A percentile compares a stretch with the other conserved stretches of the same genome.
phyloP scores from a whole-genome alignment of 2,329 filamentous ascomycete species.

The Orbilia oligospora region DNA sequence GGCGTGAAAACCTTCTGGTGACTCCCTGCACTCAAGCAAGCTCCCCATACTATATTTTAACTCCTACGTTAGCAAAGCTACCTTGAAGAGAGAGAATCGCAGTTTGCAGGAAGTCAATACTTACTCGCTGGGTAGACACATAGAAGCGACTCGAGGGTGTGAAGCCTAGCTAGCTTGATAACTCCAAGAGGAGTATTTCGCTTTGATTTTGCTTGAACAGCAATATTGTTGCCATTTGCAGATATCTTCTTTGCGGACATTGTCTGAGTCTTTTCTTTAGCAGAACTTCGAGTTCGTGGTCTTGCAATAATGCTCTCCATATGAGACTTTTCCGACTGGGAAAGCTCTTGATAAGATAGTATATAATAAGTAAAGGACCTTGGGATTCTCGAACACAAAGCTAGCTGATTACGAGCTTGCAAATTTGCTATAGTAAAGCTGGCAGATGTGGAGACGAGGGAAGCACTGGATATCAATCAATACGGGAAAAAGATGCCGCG shows the following conservation, averaged over 20 bases:
- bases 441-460: neutral
- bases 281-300: constrained; percentile 11
- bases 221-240: neutral
- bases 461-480: neutral
- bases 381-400: neutral
- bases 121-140: constrained; percentile 41
- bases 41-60: constrained; percentile 17
- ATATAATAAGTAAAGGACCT: constrained; percentile 11
- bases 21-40: constrained; percentile 17
- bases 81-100: neutral
- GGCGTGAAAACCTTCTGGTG: constrained; percentile 10
- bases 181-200: constrained; percentile 32
- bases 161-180: constrained; percentile 35
- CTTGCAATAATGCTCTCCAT: constrained; percentile 24
- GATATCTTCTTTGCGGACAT: constrained; percentile 10
- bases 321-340: neutral
- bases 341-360: constrained; percentile 20
- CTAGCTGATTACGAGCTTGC: neutral
- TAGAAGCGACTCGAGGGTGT: constrained; percentile 35
- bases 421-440: neutral
- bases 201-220: constrained; percentile 11
- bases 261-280: constrained; percentile 1
- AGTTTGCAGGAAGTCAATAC: neutral
- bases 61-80: neutral
- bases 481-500: constrained; percentile 13